These are phyloP conservation scores for Clarireedia sp. DNA, from an alignment of 2,329 filamentous ascomycete genomes.

Conservation along the genomic window DNA sequence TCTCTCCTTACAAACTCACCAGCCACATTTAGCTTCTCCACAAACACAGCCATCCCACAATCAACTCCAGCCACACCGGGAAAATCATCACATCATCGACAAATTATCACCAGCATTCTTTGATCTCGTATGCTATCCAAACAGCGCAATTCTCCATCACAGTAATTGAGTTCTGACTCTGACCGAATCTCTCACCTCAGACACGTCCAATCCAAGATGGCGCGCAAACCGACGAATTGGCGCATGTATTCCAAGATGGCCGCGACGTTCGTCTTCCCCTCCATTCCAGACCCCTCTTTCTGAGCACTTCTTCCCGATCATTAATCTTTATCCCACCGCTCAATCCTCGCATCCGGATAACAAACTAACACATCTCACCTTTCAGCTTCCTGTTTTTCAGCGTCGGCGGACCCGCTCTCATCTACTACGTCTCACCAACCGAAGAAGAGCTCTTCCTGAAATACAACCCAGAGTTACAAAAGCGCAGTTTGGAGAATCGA, in stretches of 20 bases:
- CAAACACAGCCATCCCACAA: no score
- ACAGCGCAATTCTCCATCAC: background rate
- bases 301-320: constrained; percentile 3
- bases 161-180: background rate
- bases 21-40: no score
- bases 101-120: background rate
- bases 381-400: constrained; percentile 63
- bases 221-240: constrained; percentile 46
- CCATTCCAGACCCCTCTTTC: background rate
- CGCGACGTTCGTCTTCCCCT: constrained; percentile 46
- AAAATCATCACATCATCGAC: constrained; percentile 9
- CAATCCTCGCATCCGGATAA: background rate
- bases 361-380: constrained; percentile 9
- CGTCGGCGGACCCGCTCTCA: constrained; percentile 78
- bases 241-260: constrained; percentile 62
- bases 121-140: background rate
- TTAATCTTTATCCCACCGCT: background rate
- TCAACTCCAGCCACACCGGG: background rate
- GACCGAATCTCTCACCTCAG: background rate
- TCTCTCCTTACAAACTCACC: no score
- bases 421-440: constrained; percentile 70
- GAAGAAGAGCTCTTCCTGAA: constrained; percentile 87
- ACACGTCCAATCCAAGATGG: constrained; percentile 24
- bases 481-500: constrained; percentile 72
- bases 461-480: constrained; percentile 93